These are phyloP conservation scores for Penicillium samsonianum DNA, from an alignment of 495 filamentous ascomycete species.

Conservation along the genomic window DNA sequence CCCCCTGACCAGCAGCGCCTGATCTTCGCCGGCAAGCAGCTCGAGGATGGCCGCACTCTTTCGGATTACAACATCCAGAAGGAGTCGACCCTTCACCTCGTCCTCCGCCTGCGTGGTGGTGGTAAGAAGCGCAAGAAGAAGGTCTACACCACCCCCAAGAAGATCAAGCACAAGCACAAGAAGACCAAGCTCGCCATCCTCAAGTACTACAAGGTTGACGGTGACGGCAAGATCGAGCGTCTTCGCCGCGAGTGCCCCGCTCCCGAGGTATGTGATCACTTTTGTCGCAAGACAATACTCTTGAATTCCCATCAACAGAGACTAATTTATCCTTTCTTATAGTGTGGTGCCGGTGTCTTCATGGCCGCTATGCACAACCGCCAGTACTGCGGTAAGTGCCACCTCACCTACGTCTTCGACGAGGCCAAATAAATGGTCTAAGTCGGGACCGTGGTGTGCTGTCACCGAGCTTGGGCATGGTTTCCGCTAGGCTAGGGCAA, in stretches of 20 bases:
- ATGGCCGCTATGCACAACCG: constrained; percentile 99
- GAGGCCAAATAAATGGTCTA: constrained; percentile 61
- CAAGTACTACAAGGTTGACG: constrained; percentile 99
- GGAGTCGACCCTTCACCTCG: constrained; percentile 98
- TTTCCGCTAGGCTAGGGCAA: constrained; percentile 19
- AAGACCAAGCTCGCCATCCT: constrained; percentile 99
- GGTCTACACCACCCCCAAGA: constrained; percentile 99
- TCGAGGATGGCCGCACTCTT: constrained; percentile 98
- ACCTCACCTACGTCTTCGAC: constrained; percentile 99
- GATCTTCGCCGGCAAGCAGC: constrained; percentile 99
- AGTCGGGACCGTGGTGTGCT: constrained; percentile 24
- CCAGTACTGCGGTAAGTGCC: constrained; percentile 99
- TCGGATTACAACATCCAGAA: constrained; percentile 99
- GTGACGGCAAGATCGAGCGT: constrained; percentile 99
- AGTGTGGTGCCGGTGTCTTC: constrained; percentile 99
- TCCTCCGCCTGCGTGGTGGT: constrained; percentile 94
- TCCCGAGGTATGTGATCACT: constrained; percentile 67
- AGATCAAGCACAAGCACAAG: constrained; percentile 99
- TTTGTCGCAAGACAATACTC: constrained; percentile 3
- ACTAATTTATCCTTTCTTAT: constrained; percentile 28
- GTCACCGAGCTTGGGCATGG: constrained; percentile 26
- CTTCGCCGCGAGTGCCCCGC: constrained; percentile 94
- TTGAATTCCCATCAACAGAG: constrained; percentile 19
- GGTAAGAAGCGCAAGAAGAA: constrained; percentile 99
- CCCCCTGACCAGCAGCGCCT: constrained; percentile 99